These are phyloP conservation scores for Amylocystis lapponica DNA, from an alignment of 768 basidiomycete genomes.

Conservation along the genomic window DNA sequence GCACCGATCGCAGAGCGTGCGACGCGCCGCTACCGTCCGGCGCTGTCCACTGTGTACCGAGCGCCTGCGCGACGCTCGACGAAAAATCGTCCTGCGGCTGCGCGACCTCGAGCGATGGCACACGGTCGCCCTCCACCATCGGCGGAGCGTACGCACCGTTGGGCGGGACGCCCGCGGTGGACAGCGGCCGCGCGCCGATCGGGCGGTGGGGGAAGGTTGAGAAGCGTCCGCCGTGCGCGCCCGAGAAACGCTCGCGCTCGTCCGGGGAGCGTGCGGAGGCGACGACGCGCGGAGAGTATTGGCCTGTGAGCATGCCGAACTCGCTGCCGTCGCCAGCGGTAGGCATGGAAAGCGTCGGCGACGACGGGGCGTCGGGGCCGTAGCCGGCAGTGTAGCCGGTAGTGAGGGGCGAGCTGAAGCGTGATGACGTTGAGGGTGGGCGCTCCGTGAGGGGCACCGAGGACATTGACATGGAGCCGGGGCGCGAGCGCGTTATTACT, in stretches of 20 bases:
- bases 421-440: background rate
- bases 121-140: conserved; percentile 17
- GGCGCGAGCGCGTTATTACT: no score
- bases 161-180: conserved; percentile 3
- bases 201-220: conserved; percentile 61
- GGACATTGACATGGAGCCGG: background rate
- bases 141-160: conserved; percentile 12
- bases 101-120: conserved; percentile 21
- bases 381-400: background rate
- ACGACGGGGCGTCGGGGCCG: background rate
- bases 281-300: conserved; percentile 10
- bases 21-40: background rate
- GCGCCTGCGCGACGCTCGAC: conserved; percentile 34
- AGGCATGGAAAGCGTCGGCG: background rate
- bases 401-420: background rate
- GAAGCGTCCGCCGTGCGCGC: conserved; percentile 44
- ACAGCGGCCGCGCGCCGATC: conserved; percentile 17
- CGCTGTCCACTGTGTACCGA: conserved; percentile 15
- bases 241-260: conserved; percentile 1
- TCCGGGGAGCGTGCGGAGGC: conserved; percentile 11
- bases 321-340: conserved; percentile 11
- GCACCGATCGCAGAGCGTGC: no score
- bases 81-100: conserved; percentile 26
- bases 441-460: background rate
- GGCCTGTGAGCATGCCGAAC: conserved; percentile 15